These are phyloP conservation scores for Malus hybrid DNA, from an alignment of 331 rosid species.

Conservation along the genomic window DNA sequence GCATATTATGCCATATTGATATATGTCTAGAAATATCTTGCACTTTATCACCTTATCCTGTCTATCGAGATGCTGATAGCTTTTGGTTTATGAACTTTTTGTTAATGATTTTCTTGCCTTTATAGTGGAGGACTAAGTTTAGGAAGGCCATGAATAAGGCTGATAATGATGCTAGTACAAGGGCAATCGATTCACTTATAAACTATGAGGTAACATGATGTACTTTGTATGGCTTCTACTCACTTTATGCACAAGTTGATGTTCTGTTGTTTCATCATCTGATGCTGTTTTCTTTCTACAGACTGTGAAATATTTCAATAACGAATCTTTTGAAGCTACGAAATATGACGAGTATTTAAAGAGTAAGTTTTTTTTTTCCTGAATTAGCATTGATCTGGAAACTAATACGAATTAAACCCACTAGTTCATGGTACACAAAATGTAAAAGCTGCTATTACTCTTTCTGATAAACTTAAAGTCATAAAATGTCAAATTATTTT, in stretches of 20 bases:
- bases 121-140: constrained; percentile 97
- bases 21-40: not conserved
- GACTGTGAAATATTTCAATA: constrained; percentile 96
- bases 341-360: constrained; percentile 68
- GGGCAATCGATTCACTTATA: constrained; percentile 87
- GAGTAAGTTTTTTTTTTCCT: constrained; percentile 50
- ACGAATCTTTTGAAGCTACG: constrained; percentile 72
- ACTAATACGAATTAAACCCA: not conserved
- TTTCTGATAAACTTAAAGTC: not conserved
- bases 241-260: not conserved
- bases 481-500: not conserved
- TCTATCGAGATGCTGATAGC: not conserved
- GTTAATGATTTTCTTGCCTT: constrained; percentile 20
- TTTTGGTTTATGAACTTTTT: not conserved
- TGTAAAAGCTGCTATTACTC: not conserved
- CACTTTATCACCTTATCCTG: not conserved
- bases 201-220: constrained; percentile 73
- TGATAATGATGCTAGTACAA: constrained; percentile 85
- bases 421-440: not conserved
- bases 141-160: constrained; percentile 96
- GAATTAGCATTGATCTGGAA: not conserved
- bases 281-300: constrained; percentile 20
- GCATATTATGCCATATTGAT: not conserved
- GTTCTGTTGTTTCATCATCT: not conserved
- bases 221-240: not conserved